A percentile compares a stretch with the other conserved stretches of the same genome.
Evolutionary conservation across 306 rosid species (phyloP).

Genomic region (Sphenostylis stenocarpa): DNA sequence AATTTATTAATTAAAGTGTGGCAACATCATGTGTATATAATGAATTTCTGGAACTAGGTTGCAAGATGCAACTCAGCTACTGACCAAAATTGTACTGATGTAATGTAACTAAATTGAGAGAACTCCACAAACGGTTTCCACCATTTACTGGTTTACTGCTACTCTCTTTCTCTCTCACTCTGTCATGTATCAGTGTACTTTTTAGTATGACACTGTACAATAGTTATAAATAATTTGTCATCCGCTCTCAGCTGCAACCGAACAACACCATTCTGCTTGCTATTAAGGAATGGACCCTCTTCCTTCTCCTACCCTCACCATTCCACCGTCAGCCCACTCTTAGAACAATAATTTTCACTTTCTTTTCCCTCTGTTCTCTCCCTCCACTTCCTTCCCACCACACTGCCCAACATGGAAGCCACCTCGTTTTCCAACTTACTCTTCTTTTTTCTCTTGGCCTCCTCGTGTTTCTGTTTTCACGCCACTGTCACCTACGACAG

Average conservation of each 20-base stretch:
- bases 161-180: background rate
- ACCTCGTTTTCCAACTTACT: constrained; percentile 48
- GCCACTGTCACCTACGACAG: constrained; percentile 76
- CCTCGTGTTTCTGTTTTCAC: constrained; percentile 39
- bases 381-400: constrained; percentile 10
- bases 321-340: background rate
- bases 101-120: background rate
- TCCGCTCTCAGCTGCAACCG: constrained; percentile 14
- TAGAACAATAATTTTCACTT: background rate
- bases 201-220: constrained; percentile 7
- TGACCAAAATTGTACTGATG: background rate
- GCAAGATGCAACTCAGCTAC: background rate
- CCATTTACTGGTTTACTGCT: background rate
- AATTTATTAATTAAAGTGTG: no score
- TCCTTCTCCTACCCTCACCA: background rate
- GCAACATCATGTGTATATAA: background rate
- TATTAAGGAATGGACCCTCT: constrained; percentile 38
- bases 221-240: constrained; percentile 40
- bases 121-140: constrained; percentile 6
- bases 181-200: constrained; percentile 6
- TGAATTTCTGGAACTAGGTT: background rate
- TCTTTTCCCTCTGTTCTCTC: background rate
- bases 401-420: constrained; percentile 41
- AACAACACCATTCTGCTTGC: constrained; percentile 23
- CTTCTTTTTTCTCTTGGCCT: constrained; percentile 45